These are phyloP conservation scores for Diospyros kaki DNA, from an alignment of 148 eudicot species.

Conservation along the genomic window DNA sequence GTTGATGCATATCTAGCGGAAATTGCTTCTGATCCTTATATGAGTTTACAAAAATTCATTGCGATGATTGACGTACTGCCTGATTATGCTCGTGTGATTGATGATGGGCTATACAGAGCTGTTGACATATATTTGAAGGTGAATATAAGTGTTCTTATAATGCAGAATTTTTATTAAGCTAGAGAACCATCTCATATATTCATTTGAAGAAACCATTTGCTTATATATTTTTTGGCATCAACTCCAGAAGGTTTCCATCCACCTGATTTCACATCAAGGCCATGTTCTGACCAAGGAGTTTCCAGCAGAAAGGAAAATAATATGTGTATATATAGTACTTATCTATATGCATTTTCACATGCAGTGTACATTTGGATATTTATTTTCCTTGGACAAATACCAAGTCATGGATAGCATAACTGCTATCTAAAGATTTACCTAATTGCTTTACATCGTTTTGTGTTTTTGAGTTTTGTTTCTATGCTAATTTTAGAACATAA, in stretches of 20 bases:
- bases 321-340: too few species aligned
- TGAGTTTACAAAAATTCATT: conserved; percentile 46
- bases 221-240: background rate
- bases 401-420: too few species aligned
- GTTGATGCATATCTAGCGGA: conserved; percentile 66
- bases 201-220: background rate
- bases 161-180: background rate
- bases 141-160: conserved; percentile 1
- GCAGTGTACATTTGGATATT: too few species aligned
- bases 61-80: conserved; percentile 55
- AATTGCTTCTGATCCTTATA: conserved; percentile 62
- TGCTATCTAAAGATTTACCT: background rate
- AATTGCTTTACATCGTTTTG: background rate
- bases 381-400: too few species aligned
- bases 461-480: background rate
- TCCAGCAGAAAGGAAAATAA: too few species aligned
- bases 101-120: conserved; percentile 75
- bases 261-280: background rate
- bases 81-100: conserved; percentile 71
- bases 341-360: too few species aligned
- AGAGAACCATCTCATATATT: background rate
- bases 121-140: conserved; percentile 71
- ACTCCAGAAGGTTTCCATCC: background rate
- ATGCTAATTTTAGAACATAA: background rate
- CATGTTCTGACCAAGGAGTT: too few species aligned